Base-by-base conservation (phyloP, 2,329 filamentous ascomycete species). In the Epichloe elymi region DNA sequence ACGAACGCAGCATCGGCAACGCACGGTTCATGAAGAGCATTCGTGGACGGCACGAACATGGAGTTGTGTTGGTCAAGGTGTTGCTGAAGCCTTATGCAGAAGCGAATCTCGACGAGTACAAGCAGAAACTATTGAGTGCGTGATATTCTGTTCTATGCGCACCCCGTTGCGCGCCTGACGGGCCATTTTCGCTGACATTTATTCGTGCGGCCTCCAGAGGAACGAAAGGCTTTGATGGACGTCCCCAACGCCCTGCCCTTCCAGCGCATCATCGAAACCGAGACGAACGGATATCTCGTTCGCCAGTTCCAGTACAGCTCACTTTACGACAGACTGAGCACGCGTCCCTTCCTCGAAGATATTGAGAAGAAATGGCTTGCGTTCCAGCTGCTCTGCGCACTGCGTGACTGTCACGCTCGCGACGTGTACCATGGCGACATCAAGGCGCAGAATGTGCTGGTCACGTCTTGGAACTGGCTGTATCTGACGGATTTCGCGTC, bases 331-430 rank as follows among this genome's bases (percentile, higher is more conserved):
- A 86, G 93, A 50, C 82, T 98, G 67, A 95, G 93, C 68, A 98
- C 93, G 8, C 82, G 94, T 7, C 94, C 93, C 0, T 98, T 98
- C 60, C 74, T 97, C 10, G 94, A 98, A 67, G 88, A 95, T 57
- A 93, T 98, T 57, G 93, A 98, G 68, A 97, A 96, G 76, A 96
- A 95, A 71, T 98, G 93, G 93, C 78, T 98, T 48, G 87, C 91
- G 0, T 98, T 95, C 61, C 93, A 98, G 70, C 78, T 98, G 3
- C 77, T 98, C 11, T 96, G 89, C 66, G 90, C 88, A 3, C 73
- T 98, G 53, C 83, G 90, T 51, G 94, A 98, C 67, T 96, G 88
- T 60, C 93, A 98, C 66, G 76, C 85, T 30, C 79, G 85, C 45
- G 87, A 94, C 60, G 76, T 98, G 48, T 97, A 90, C 65, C 93